Evolutionary conservation across 2,329 filamentous ascomycete species (phyloP).

Genomic region (Fusarium haematococcum): DNA sequence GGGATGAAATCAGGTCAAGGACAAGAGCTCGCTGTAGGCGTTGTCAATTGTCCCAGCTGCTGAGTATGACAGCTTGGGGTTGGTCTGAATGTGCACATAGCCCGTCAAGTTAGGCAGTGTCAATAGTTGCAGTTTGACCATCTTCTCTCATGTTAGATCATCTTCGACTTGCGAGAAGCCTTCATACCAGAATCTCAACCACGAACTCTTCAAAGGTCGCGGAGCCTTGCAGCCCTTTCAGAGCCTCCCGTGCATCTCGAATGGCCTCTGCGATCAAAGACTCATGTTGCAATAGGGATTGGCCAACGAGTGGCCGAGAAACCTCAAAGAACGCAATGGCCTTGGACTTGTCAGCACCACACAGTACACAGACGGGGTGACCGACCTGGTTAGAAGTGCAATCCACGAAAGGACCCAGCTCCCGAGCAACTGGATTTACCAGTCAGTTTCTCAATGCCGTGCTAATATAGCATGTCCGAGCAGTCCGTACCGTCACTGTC

Average conservation of each 20-base stretch:
- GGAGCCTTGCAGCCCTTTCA: conserved; percentile 35
- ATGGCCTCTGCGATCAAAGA: conserved; percentile 45
- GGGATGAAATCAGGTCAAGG: fast-evolving
- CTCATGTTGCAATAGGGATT: conserved; percentile 44
- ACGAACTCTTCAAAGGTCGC: conserved; percentile 59
- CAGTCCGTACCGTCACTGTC: conserved; percentile 45
- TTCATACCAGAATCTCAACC: conserved; percentile 65
- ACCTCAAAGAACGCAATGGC: conserved; percentile 52
- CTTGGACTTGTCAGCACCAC: conserved; percentile 23
- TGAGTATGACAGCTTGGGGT: conserved; percentile 66
- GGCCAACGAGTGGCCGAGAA: conserved; percentile 31
- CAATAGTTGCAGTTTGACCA: conserved; percentile 65
- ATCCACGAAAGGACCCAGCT: conserved; percentile 50
- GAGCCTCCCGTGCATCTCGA: conserved; percentile 31
- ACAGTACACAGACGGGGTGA: neutral
- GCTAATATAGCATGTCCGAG: neutral
- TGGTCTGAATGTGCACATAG: conserved; percentile 69
- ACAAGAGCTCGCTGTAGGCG: conserved; percentile 57
- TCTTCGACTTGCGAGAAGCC: fast-evolving
- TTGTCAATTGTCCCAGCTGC: conserved; percentile 61
- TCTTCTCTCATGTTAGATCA: conserved; percentile 56
- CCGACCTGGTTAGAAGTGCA: conserved; percentile 52
- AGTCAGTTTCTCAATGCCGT: conserved; percentile 15
- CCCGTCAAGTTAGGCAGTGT: conserved; percentile 63
- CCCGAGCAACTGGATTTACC: conserved; percentile 42